These are phyloP conservation scores for Phytophthora sansomeana DNA, from an alignment of 352 stramenopile species.

Conservation along the genomic window DNA sequence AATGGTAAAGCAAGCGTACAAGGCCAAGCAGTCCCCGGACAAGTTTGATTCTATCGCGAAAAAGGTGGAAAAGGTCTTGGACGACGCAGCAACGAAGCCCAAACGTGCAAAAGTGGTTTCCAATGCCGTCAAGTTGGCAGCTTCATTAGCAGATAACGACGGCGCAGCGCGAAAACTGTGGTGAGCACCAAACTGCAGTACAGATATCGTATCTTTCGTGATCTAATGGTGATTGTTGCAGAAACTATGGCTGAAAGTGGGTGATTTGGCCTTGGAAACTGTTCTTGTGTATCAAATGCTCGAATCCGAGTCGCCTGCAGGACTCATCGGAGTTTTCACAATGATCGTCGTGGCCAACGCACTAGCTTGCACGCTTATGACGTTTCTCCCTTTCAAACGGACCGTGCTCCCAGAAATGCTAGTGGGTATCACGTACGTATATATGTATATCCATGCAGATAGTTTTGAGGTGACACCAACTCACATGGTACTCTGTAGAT, in stretches of 20 bases:
- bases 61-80: slow-evolving; percentile 2
- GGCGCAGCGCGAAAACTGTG: not conserved
- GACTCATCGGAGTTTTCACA: slow-evolving; percentile 7
- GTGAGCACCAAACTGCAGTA: not conserved
- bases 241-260: not conserved
- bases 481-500: slow-evolving; percentile 23
- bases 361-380: slow-evolving; percentile 6
- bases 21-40: too few species aligned
- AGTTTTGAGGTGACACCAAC: too few species aligned
- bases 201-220: not conserved
- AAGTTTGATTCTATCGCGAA: slow-evolving; percentile 13
- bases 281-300: not conserved
- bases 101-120: not conserved
- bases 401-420: slow-evolving; percentile 8
- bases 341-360: slow-evolving; percentile 10
- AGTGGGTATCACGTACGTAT: slow-evolving; percentile 35
- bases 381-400: slow-evolving; percentile 8
- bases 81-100: slow-evolving; percentile 1
- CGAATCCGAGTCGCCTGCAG: not conserved
- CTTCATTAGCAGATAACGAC: not conserved
- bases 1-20: too few species aligned
- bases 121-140: not conserved
- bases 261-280: not conserved
- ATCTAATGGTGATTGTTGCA: not conserved
- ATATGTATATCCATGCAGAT: not conserved